Percentiles rank a stretch among this genome's conserved stretches.
Evolutionary conservation across 345 rosid genomes (phyloP).

Genomic region (Raphanus raphanistrum): DNA sequence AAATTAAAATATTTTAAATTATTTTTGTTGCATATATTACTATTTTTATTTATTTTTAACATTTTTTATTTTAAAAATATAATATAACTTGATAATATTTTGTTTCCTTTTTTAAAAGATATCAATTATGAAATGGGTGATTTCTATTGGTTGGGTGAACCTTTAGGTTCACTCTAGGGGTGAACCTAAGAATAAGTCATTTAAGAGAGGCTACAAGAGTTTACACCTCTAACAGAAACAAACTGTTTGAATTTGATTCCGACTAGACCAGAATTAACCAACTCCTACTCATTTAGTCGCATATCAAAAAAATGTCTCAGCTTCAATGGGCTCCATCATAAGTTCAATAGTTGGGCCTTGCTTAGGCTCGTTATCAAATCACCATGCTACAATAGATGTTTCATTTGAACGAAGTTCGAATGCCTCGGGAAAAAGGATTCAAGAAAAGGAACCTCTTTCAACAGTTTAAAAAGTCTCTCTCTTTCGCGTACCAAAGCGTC

Average conservation of each 20-base stretch:
- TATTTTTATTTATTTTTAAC: no score
- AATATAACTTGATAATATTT: no score
- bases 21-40: no score
- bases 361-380: not conserved
- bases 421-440: slow-evolving; percentile 73
- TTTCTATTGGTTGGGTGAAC: no score
- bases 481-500: slow-evolving; percentile 69
- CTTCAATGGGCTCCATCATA: not conserved
- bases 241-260: not conserved
- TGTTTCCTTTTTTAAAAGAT: no score
- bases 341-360: not conserved
- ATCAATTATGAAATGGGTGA: no score
- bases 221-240: not conserved
- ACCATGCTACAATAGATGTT: not conserved
- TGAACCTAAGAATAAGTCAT: no score
- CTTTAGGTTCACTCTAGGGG: no score
- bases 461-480: slow-evolving; percentile 67
- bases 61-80: no score
- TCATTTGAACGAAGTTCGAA: slow-evolving; percentile 71
- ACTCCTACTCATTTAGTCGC: not conserved
- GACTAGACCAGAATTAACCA: not conserved
- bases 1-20: no score
- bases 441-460: slow-evolving; percentile 80
- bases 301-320: not conserved
- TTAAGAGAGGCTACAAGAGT: not conserved